phyloP scores from a whole-genome alignment of 164 flowering plant genomes.

The Protea cynaroides region DNA sequence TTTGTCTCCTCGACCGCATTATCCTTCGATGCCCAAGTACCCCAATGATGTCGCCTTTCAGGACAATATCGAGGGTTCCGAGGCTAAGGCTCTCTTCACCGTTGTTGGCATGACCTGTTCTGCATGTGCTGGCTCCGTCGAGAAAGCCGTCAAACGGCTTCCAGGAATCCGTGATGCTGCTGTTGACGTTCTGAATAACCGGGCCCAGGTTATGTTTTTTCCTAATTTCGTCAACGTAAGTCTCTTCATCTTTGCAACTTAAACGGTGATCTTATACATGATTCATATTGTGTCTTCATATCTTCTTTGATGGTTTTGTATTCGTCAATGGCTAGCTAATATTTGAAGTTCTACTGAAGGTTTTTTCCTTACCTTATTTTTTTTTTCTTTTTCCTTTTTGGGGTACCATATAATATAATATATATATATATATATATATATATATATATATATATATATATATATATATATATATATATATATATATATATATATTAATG shows the following conservation, averaged over 20 bases:
- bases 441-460: too few species aligned
- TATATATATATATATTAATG: too few species aligned
- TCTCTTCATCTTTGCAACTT: background rate
- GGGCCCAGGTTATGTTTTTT: conserved; percentile 57
- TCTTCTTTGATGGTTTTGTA: too few species aligned
- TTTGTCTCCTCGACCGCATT: conserved; percentile 45
- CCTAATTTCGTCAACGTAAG: conserved; percentile 66
- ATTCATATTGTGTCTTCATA: too few species aligned
- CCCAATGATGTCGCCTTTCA: conserved; percentile 37
- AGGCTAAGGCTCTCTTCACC: conserved; percentile 44
- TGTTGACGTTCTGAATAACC: conserved; percentile 66
- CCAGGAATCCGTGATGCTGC: conserved; percentile 71
- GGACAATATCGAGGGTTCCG: conserved; percentile 25
- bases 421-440: too few species aligned
- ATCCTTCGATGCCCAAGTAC: conserved; percentile 66
- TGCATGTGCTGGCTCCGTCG: conserved; percentile 84
- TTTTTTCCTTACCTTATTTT: too few species aligned
- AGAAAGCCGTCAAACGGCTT: conserved; percentile 76
- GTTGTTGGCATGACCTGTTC: conserved; percentile 84
- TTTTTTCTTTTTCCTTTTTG: too few species aligned
- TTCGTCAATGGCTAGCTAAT: too few species aligned
- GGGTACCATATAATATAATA: too few species aligned
- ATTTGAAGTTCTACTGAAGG: too few species aligned
- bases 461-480: too few species aligned
- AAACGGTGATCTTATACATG: background rate